Conservation (phyloP, 192 early-diverging fungal species). For the Powellomyces hirtus region DNA sequence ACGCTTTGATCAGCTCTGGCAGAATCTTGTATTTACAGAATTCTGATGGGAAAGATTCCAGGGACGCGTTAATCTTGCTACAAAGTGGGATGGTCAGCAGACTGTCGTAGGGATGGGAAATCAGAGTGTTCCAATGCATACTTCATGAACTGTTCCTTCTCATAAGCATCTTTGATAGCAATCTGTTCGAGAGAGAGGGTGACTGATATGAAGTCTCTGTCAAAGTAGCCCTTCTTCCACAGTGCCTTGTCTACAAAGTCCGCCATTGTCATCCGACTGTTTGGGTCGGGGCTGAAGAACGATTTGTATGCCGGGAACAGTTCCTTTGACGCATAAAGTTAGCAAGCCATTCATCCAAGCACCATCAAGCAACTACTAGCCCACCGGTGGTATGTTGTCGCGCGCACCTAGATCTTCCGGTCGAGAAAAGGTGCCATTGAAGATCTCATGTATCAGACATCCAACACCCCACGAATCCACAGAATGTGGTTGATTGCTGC, state of each 20-base stretch:
- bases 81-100: neutral
- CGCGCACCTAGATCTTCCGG: constrained; percentile 30
- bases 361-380: too few species aligned
- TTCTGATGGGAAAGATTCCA: constrained; percentile 75
- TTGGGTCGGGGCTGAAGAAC: constrained; percentile 61
- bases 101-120: neutral
- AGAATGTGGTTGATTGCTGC: constrained; percentile 42
- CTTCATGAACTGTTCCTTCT: constrained; percentile 75
- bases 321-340: too few species aligned
- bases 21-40: constrained; percentile 92
- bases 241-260: constrained; percentile 69
- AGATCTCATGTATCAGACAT: constrained; percentile 77
- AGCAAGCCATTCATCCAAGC: too few species aligned
- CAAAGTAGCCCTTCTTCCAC: constrained; percentile 67
- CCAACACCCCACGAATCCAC: constrained; percentile 84
- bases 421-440: constrained; percentile 56
- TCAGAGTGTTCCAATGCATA: too few species aligned
- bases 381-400: constrained; percentile 3
- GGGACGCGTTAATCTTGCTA: constrained; percentile 67
- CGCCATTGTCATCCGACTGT: constrained; percentile 58
- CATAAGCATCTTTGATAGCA: constrained; percentile 81
- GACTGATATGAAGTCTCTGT: constrained; percentile 78
- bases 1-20: constrained; percentile 78
- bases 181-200: constrained; percentile 90
- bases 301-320: constrained; percentile 51